Conservation (phyloP, 2,329 filamentous ascomycete species). For the Colletotrichum theobromicola region DNA sequence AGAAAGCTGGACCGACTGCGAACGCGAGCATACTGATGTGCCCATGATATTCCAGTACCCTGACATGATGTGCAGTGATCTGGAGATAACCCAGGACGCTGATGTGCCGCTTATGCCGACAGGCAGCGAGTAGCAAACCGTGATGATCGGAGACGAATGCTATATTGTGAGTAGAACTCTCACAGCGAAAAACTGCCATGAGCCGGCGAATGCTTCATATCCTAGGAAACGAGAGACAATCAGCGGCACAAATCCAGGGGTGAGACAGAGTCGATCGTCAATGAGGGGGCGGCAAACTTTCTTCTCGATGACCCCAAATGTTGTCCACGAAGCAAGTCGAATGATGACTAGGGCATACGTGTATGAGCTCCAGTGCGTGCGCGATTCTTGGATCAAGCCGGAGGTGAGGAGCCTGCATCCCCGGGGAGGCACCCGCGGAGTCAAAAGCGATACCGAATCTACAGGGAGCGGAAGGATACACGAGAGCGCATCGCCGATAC, state of each 20-base stretch:
- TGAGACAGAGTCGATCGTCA: neutral
- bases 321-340: fast-evolving
- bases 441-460: neutral
- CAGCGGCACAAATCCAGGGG: neutral
- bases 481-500: neutral
- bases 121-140: neutral
- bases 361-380: neutral
- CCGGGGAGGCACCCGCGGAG: neutral
- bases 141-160: neutral
- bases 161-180: neutral
- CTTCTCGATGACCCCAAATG: neutral
- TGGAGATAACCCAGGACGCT: neutral
- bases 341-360: neutral
- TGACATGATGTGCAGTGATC: neutral
- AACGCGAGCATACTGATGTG: neutral
- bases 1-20: neutral
- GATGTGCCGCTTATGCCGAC: neutral
- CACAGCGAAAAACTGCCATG: neutral
- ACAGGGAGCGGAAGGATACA: neutral
- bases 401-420: neutral
- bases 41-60: neutral
- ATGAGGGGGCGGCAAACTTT: neutral
- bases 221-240: neutral
- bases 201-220: neutral
- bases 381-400: neutral